Evolutionary conservation across 768 basidiomycete species (phyloP), one percentile per base, ranked within the genome.

Genomic region (Lactarius hengduanensis): DNA sequence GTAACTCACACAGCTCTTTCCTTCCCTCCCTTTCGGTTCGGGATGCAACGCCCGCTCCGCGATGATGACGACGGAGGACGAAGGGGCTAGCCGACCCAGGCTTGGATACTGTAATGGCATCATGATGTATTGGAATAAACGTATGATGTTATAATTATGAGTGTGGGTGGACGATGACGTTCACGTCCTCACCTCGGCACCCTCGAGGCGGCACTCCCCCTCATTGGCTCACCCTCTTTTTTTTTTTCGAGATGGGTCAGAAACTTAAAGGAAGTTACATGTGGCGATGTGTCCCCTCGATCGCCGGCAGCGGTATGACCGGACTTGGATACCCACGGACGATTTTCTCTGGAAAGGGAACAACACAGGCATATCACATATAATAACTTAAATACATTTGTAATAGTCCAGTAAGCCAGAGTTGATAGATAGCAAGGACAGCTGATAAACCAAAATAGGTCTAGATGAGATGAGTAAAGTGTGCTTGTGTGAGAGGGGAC

Each of bases 281-380:
- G 55, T 20, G 30, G 41, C 62, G 62, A 63, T 63, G 62, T 13
- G 55, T 57, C 41, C 41, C 62, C 43, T 10, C 62, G 62, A 63
- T 63, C 62, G 62, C 28, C 53, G 43, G 41, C 41, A 9, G 40
- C 62, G 54, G 50, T 53, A 53, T 63, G 55, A 43, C 28, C 61
- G 61, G 61, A 41, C 54, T 40, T 62, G 41, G 18, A 22, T 43
- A n/a, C 61, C 54, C 57, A 56, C 63, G 32, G 36, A 36, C 8
- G 56, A 34, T 63, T 47, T 47, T 57, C 45, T 47, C 62, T 57
- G 1, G 47, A 2, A 45, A n/a, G 9, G 11, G 10, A 3, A 45
- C 0, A n/a, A n/a, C 16, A 6, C 15, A n/a, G 20, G 9, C 8
- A 40, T 10, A 45, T 45, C 20, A n/a, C 43, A 45, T 45, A 10